Percentiles rank a stretch among this genome's conserved stretches.
These are phyloP conservation scores for Debaryomyces sp. DNA, from an alignment of 1,139 yeast species.

Conservation along the genomic window DNA sequence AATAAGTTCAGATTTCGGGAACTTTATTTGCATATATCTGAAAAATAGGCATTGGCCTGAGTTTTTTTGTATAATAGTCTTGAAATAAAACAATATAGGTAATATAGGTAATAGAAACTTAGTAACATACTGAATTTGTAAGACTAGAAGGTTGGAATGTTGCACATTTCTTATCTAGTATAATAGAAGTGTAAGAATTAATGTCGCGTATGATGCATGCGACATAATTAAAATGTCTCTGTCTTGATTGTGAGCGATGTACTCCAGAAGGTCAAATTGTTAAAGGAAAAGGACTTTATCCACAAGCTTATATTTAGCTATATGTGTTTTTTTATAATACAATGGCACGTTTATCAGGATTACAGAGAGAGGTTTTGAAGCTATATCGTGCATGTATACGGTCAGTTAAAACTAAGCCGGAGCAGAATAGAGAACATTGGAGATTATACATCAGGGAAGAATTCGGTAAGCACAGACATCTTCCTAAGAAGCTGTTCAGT, in stretches of 20 bases:
- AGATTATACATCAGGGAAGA: constrained; percentile 52
- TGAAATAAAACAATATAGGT: not conserved
- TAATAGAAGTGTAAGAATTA: too few species aligned
- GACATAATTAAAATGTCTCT: constrained; percentile 3
- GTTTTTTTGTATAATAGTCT: not conserved
- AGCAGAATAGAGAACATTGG: constrained; percentile 48
- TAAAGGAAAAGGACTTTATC: not conserved
- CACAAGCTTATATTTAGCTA: not conserved
- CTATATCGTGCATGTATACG: constrained; percentile 64
- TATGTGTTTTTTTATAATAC: not conserved
- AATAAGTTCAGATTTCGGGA: constrained; percentile 17
- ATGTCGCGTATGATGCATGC: not conserved
- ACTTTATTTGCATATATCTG: not conserved
- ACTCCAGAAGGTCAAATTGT: not conserved
- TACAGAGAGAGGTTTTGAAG: constrained; percentile 65
- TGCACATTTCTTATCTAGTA: too few species aligned
- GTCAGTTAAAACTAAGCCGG: constrained; percentile 58
- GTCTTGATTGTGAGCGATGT: not conserved
- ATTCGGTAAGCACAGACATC: constrained; percentile 58
- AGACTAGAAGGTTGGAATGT: too few species aligned
- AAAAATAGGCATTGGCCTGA: too few species aligned
- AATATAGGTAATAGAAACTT: not conserved
- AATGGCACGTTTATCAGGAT: constrained; percentile 56
- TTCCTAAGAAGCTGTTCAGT: constrained; percentile 79
- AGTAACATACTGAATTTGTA: too few species aligned